A percentile compares a stretch with the other conserved stretches of the same genome.
Evolutionary conservation across 2,329 filamentous ascomycete species (phyloP).

Genomic region (Lasiodiplodia sp.): DNA sequence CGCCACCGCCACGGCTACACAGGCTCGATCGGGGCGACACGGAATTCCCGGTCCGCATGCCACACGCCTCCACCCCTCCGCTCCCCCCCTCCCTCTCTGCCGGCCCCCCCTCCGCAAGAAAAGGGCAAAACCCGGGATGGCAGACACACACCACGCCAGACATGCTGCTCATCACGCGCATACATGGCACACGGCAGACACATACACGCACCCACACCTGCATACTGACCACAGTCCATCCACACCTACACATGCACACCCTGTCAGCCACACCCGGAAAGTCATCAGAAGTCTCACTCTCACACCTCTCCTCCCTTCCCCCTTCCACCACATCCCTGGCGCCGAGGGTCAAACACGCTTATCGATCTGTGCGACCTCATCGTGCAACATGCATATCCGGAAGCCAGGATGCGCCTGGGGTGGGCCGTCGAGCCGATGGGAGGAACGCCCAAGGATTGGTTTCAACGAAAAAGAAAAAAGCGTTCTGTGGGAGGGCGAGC

Average conservation of each 20-base stretch:
- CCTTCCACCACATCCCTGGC: slow-evolving; percentile 19
- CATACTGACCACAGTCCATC: neutral
- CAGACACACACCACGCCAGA: slow-evolving; percentile 15
- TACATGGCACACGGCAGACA: slow-evolving; percentile 6
- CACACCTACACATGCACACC: neutral
- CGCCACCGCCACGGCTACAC: slow-evolving; percentile 10
- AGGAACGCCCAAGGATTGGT: neutral
- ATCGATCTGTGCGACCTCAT: slow-evolving; percentile 20
- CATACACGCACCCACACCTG: neutral
- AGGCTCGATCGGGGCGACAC: neutral
- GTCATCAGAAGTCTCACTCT: slow-evolving; percentile 4
- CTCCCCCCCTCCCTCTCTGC: neutral
- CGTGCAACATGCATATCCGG: slow-evolving; percentile 5
- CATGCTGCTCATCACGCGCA: neutral
- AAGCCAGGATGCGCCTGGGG: neutral
- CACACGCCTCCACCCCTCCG: neutral
- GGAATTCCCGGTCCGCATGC: neutral
- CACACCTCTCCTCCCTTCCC: neutral
- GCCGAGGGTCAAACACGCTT: neutral
- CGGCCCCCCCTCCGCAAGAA: neutral
- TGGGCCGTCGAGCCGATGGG: neutral
- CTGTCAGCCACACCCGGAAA: slow-evolving; percentile 10
- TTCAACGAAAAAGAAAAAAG: neutral
- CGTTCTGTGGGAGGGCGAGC: neutral
- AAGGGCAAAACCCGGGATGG: slow-evolving; percentile 17